A percentile compares a stretch with the other conserved stretches of the same genome.
Evolutionary conservation across 2,329 filamentous ascomycete genomes (phyloP).

Genomic region (Anthostomella pinea): DNA sequence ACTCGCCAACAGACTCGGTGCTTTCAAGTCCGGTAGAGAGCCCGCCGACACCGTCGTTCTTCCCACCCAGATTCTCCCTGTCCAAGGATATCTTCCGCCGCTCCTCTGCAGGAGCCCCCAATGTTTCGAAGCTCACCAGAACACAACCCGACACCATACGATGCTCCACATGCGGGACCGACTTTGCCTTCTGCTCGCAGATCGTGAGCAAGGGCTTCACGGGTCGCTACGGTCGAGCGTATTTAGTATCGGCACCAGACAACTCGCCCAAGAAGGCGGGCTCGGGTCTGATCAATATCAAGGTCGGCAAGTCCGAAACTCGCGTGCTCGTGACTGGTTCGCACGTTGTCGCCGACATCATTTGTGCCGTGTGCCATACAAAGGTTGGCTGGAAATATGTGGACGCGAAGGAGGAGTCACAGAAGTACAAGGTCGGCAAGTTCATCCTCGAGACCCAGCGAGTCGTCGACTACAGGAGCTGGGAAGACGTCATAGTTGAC

Average conservation of each 20-base stretch:
- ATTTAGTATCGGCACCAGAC: conserved; percentile 49
- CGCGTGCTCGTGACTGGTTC: conserved; percentile 60
- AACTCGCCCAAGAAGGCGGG: conserved; percentile 8
- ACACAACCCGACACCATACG: conserved; percentile 54
- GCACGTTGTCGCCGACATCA: conserved; percentile 64
- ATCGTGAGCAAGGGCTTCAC: conserved; percentile 66
- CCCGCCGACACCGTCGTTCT: conserved; percentile 23
- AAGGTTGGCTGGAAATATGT: conserved; percentile 69
- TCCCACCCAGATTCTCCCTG: conserved; percentile 22
- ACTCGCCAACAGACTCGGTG: conserved; percentile 36
- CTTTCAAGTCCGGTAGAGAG: conserved; percentile 23
- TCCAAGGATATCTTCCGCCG: conserved; percentile 15
- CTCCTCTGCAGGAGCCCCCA: conserved; percentile 10
- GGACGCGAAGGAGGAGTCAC: conserved; percentile 55
- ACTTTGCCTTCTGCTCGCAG: conserved; percentile 60
- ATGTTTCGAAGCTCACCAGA: conserved; percentile 36
- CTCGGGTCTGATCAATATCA: conserved; percentile 50
- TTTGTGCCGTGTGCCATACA: conserved; percentile 52
- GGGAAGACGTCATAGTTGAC: conserved; percentile 45
- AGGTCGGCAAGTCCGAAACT: conserved; percentile 51
- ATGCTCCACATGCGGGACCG: conserved; percentile 56
- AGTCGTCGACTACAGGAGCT: conserved; percentile 50
- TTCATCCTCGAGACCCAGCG: conserved; percentile 63
- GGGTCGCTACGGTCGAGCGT: conserved; percentile 62
- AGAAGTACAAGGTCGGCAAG: conserved; percentile 67